Evolutionary conservation across 2,329 filamentous ascomycete genomes (phyloP), one percentile per base, ranked within the genome.

Genomic region (Fusarium sublunatum): DNA sequence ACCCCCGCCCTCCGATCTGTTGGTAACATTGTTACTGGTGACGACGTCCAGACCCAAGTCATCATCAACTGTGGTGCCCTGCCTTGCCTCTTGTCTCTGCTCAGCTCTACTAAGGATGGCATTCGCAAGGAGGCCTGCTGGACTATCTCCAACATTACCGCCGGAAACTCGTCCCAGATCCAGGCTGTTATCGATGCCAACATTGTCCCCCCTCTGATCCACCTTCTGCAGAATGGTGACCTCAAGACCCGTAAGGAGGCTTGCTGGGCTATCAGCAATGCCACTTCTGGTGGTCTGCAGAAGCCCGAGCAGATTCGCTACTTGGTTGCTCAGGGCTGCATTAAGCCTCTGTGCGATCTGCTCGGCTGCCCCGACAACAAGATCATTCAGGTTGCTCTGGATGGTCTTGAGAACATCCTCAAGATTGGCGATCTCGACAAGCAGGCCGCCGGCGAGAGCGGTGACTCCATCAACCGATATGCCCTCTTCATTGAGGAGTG

Each of bases 351-450:
- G 31, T 99, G 95, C 78, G 95, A 99, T 74, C 87, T 99, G 25
- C 88, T 99, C 54, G 88, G 88, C 35, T 99, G 95, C 84, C 96
- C 96, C 28, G 95, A 99, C 79, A 99, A 99, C 83, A 99, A 99
- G 87, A 99, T 99, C 76, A 99, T 99, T 72, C 95, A 99, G 80
- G 95, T 99, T 68, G 95, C 95, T 65, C 87, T 99, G 44, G 95
- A 99, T 73, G 95, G 95, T 50, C 86, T 99, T 53, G 95, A 99
- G 88, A 99, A 99, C 81, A 98, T 99, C 67, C 88, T 99, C 74
- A 99, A 99, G 90, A 95, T 99, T 64, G 95, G 95, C 50, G 95
- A 99, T 72, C 92, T 98, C 82, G 95, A 99, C 82, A 97, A 97
- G 85, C 93, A 97, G 79, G 86, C 93, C 64, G 86, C 88, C 62